These are phyloP conservation scores for Pseudoscleropodium purum DNA, from an alignment of 225 moss, liverwort and hornwort species.

Conservation along the genomic window DNA sequence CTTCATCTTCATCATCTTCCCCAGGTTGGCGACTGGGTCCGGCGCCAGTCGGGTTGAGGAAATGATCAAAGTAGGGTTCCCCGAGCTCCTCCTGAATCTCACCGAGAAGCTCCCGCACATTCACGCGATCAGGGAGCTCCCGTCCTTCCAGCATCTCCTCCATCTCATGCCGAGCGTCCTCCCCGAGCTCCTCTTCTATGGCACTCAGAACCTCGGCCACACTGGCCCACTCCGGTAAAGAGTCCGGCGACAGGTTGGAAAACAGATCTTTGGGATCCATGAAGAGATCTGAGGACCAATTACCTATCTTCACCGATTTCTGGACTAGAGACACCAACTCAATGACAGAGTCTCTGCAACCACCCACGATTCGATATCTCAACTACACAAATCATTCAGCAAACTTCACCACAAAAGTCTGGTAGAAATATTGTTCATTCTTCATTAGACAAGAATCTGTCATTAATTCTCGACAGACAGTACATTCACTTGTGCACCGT, in stretches of 20 bases:
- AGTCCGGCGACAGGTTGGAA: constrained; percentile 22
- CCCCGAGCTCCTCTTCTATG: constrained; percentile 26
- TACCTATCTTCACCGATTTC: constrained; percentile 9
- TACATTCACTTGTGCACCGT: neutral
- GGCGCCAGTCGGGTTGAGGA: constrained; percentile 9
- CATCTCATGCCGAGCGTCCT: constrained; percentile 23
- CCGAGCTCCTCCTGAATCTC: constrained; percentile 44
- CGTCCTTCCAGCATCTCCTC: constrained; percentile 35
- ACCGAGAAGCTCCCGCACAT: constrained; percentile 23
- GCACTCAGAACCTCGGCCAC: constrained; percentile 19
- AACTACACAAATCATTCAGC: neutral
- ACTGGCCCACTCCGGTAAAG: constrained; percentile 32
- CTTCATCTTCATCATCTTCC: neutral
- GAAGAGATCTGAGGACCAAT: neutral
- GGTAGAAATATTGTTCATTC: neutral
- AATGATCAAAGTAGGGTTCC: constrained; percentile 32
- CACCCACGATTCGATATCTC: neutral
- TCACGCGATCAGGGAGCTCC: constrained; percentile 32
- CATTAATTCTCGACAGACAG: neutral
- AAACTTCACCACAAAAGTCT: neutral
- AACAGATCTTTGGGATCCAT: constrained; percentile 33
- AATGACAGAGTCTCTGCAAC: neutral
- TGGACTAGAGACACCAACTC: neutral
- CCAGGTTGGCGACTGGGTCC: neutral
- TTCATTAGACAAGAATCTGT: neutral